Conservation (phyloP, 2,329 filamentous ascomycete species). For the Colletotrichum sp. region DNA sequence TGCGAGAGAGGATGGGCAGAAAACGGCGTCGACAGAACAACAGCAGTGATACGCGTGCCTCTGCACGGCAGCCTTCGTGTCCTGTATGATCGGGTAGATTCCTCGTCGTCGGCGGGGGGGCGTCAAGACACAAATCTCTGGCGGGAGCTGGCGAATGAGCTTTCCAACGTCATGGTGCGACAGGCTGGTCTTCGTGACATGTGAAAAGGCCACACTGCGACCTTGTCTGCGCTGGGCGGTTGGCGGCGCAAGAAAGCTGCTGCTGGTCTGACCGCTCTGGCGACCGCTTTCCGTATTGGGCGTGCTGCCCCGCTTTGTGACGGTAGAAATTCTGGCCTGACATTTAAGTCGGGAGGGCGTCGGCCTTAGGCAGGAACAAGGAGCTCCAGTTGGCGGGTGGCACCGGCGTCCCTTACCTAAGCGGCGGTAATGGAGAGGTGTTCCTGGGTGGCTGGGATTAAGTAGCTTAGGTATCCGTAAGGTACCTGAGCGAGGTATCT, state of each 20-base stretch:
- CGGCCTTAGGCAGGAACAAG: background rate
- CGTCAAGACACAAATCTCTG: slow-evolving; percentile 9
- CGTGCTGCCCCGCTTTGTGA: background rate
- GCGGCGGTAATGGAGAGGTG: background rate
- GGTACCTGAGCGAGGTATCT: fast-evolving
- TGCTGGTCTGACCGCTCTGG: background rate
- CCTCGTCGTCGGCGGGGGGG: background rate
- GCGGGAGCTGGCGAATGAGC: slow-evolving; percentile 15
- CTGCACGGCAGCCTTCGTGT: background rate
- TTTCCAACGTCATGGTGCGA: slow-evolving; percentile 18
- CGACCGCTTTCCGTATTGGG: background rate
- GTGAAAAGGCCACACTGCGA: slow-evolving; percentile 11
- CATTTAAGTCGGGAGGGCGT: background rate
- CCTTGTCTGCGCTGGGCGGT: background rate
- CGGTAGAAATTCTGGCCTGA: background rate
- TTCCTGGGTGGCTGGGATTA: background rate
- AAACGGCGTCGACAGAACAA: background rate
- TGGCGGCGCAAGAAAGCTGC: background rate
- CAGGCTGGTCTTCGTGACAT: background rate
- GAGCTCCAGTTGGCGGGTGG: background rate
- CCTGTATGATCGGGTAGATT: background rate
- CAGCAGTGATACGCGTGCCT: background rate
- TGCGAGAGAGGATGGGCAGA: background rate
- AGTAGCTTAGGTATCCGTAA: background rate
- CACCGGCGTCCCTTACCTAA: background rate